A percentile compares a stretch with the other conserved stretches of the same genome.
Evolutionary conservation across 164 flowering plant genomes (phyloP).

Genomic region (Chloranthus sessilifolius): DNA sequence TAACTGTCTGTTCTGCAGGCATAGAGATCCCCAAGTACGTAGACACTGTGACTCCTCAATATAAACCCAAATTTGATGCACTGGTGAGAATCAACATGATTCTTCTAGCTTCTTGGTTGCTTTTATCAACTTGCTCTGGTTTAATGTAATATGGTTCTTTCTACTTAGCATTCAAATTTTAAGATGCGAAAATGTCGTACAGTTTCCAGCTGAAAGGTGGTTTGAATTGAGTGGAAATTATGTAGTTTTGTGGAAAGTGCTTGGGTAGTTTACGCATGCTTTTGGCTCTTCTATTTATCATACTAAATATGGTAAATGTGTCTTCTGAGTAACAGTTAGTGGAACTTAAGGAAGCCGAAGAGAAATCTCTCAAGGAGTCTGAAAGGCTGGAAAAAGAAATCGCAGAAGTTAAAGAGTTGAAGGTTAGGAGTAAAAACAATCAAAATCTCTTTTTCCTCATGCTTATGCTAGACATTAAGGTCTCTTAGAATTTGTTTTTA

Average conservation of each 20-base stretch:
- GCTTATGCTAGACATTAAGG: too few relatives aligned
- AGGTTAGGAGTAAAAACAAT: slow-evolving; percentile 36
- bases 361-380: slow-evolving; percentile 74
- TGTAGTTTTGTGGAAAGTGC: too few relatives aligned
- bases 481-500: neutral
- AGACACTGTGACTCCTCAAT: slow-evolving; percentile 86
- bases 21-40: slow-evolving; percentile 74
- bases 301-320: too few relatives aligned
- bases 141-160: too few relatives aligned
- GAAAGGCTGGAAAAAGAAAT: slow-evolving; percentile 90
- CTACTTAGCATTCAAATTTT: too few relatives aligned
- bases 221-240: too few relatives aligned
- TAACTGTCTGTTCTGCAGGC: slow-evolving; percentile 40
- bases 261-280: too few relatives aligned
- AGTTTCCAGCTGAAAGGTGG: too few relatives aligned
- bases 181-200: too few relatives aligned
- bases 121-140: neutral
- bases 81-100: slow-evolving; percentile 50
- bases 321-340: slow-evolving; percentile 56
- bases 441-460: neutral
- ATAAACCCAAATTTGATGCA: slow-evolving; percentile 80
- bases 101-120: neutral
- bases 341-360: slow-evolving; percentile 89
- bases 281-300: too few relatives aligned
- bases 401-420: slow-evolving; percentile 78